Evolutionary conservation across 2,329 filamentous ascomycete genomes (phyloP).

Genomic region (Orbilia brochopaga): DNA sequence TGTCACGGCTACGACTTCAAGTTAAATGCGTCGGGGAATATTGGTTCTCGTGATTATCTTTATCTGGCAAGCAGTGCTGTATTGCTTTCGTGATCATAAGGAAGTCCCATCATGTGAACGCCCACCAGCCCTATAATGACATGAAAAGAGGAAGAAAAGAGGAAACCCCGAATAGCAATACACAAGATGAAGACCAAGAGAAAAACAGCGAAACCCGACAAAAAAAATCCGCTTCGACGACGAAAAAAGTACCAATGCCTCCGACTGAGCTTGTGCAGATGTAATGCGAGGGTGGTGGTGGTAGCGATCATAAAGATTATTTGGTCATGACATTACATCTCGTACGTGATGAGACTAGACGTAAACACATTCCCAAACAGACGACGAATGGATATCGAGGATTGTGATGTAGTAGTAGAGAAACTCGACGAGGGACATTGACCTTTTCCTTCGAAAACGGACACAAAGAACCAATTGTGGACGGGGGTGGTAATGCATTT

Average conservation of each 20-base stretch:
- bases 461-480: conserved; percentile 4
- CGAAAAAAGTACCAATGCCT: conserved; percentile 10
- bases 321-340: conserved; percentile 50
- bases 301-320: conserved; percentile 43
- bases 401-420: neutral
- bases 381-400: conserved; percentile 4
- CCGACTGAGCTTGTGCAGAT: conserved; percentile 28
- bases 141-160: conserved; percentile 25
- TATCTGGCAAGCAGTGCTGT: conserved; percentile 49
- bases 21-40: neutral
- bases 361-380: conserved; percentile 12
- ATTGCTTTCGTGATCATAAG: conserved; percentile 49
- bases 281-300: neutral
- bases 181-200: conserved; percentile 23
- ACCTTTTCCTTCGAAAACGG: conserved; percentile 2
- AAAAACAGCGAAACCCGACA: neutral
- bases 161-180: conserved; percentile 34
- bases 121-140: conserved; percentile 50
- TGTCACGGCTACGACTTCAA: conserved; percentile 5
- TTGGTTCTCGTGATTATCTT: conserved; percentile 36
- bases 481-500: conserved; percentile 59
- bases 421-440: conserved; percentile 31
- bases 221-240: conserved; percentile 1
- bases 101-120: conserved; percentile 48
- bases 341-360: conserved; percentile 15